phyloP scores from a whole-genome alignment of 106 monocot genomes.

The Dendrobium nobile region DNA sequence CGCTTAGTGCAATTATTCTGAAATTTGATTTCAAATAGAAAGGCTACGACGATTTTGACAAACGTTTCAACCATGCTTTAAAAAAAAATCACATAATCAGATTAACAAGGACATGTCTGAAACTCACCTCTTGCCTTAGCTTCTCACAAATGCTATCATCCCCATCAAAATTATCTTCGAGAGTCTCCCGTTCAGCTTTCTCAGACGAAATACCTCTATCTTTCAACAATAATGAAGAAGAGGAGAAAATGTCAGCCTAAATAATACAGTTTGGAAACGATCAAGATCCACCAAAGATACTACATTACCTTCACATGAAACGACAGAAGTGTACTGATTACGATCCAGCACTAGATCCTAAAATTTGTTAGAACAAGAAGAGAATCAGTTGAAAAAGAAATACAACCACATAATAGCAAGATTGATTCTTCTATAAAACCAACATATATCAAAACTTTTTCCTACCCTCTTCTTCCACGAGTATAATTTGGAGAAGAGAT shows the following conservation, averaged over 20 bases:
- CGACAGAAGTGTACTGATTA: conserved; percentile 5
- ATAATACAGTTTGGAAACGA: not conserved
- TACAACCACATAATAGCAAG: not conserved
- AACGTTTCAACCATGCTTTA: no score
- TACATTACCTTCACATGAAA: conserved; percentile 2
- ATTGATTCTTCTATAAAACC: not conserved
- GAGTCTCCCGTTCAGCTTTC: no score
- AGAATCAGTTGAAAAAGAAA: not conserved
- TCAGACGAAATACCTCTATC: not conserved
- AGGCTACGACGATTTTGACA: no score
- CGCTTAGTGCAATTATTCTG: no score
- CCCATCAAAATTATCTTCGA: conserved; percentile 4
- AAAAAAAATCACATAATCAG: no score
- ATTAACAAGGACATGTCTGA: not conserved
- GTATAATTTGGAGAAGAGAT: not conserved
- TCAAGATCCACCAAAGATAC: not conserved
- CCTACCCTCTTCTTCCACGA: conserved; percentile 8
- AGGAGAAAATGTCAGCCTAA: not conserved
- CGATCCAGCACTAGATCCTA: not conserved
- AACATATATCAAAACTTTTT: not conserved
- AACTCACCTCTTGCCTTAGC: conserved; percentile 3
- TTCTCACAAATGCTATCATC: not conserved
- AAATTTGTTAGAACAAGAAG: not conserved
- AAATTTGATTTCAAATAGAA: no score
- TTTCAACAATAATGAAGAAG: conserved; percentile 2